phyloP scores from a whole-genome alignment of 2,329 filamentous ascomycete species.

The Pyricularia grisea region DNA sequence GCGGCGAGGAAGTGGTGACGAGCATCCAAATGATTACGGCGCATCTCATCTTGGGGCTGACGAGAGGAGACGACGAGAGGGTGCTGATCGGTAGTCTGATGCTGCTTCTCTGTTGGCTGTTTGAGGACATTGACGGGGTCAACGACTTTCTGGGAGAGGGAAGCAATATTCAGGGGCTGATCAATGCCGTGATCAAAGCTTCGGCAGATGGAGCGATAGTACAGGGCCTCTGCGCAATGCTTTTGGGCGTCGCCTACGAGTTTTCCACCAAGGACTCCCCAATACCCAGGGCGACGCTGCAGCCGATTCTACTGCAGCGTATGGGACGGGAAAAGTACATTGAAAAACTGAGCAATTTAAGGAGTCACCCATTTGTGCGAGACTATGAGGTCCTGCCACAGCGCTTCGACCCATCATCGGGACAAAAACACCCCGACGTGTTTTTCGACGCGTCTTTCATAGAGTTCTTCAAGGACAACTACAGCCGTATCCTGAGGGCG shows the following conservation, averaged over 20 bases:
- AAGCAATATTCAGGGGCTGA: conserved; percentile 79
- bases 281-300: conserved; percentile 70
- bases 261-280: conserved; percentile 97
- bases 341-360: conserved; percentile 67
- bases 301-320: conserved; percentile 65
- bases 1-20: conserved; percentile 89
- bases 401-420: conserved; percentile 42
- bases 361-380: conserved; percentile 68
- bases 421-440: conserved; percentile 59
- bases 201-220: conserved; percentile 55
- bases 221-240: conserved; percentile 72
- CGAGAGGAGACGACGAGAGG: conserved; percentile 67
- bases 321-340: conserved; percentile 83
- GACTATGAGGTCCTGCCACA: conserved; percentile 85
- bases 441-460: conserved; percentile 83
- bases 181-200: conserved; percentile 61
- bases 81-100: conserved; percentile 81
- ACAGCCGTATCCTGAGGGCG: conserved; percentile 71
- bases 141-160: conserved; percentile 90
- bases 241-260: conserved; percentile 86
- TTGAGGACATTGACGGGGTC: conserved; percentile 82
- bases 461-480: conserved; percentile 94
- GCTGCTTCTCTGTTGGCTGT: conserved; percentile 81
- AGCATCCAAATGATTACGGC: conserved; percentile 82
- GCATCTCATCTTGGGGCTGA: conserved; percentile 73